phyloP scores from a whole-genome alignment of 73 alveolate species.

The Paramecium biaurelia region DNA sequence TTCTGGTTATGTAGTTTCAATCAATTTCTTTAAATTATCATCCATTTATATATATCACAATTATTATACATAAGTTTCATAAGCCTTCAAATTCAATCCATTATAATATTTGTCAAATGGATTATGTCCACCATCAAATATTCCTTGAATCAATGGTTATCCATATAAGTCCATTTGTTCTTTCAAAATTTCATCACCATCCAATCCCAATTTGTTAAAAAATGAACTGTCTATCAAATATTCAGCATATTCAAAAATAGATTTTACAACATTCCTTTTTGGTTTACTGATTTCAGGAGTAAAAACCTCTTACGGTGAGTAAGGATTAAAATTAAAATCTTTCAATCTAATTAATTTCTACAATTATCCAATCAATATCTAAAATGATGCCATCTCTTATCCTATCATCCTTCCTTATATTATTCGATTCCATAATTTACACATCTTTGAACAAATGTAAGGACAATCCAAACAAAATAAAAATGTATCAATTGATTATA shows the following conservation, averaged over 20 bases:
- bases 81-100: not conserved
- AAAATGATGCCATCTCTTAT: not conserved
- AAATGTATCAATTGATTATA: not conserved
- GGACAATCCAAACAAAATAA: slow-evolving; percentile 26
- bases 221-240: not conserved
- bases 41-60: not conserved
- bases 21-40: not conserved
- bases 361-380: not conserved
- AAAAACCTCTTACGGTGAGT: not conserved
- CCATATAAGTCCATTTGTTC: slow-evolving; percentile 32
- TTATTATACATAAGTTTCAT: not conserved
- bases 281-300: not conserved
- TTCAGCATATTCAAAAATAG: not conserved
- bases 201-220: not conserved
- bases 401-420: slow-evolving; percentile 10
- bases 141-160: not conserved
- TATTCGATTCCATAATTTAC: not conserved
- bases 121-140: not conserved
- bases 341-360: not conserved
- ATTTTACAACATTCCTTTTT: not conserved
- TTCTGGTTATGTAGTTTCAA: slow-evolving; percentile 19
- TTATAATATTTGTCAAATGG: not conserved
- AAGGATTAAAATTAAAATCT: slow-evolving; percentile 45
- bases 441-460: not conserved
- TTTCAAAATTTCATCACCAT: not conserved